A percentile compares a stretch with the other conserved stretches of the same genome.
phyloP scores from a whole-genome alignment of 2,329 filamentous ascomycete species.

The Pestalotiopsis fici region DNA sequence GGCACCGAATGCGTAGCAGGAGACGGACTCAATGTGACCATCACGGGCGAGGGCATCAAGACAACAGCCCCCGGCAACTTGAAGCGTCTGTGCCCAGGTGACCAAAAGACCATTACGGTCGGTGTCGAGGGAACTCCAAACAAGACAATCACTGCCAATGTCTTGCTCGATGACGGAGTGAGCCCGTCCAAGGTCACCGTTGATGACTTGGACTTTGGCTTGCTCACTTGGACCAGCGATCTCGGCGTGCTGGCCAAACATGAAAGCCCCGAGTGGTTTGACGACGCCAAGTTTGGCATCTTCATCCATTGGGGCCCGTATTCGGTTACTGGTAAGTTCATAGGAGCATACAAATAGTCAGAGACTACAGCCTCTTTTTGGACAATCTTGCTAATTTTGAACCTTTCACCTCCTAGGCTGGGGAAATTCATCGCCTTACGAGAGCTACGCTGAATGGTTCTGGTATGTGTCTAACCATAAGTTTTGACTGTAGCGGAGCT shows the following conservation, averaged over 20 bases:
- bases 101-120: constrained; percentile 36
- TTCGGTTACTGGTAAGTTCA: constrained; percentile 38
- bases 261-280: constrained; percentile 50
- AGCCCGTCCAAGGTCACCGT: constrained; percentile 17
- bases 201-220: constrained; percentile 25
- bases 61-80: constrained; percentile 36
- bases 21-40: constrained; percentile 23
- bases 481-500: neutral
- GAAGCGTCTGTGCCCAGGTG: constrained; percentile 38
- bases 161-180: constrained; percentile 13
- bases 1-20: constrained; percentile 32
- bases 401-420: too few species aligned
- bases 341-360: too few species aligned
- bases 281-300: constrained; percentile 55
- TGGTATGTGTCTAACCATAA: constrained; percentile 31
- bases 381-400: too few species aligned
- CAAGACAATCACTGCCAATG: constrained; percentile 17
- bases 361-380: too few species aligned
- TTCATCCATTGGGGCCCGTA: constrained; percentile 60
- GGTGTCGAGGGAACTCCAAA: constrained; percentile 29
- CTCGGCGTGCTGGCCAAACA: constrained; percentile 31
- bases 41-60: constrained; percentile 37
- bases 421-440: constrained; percentile 38
- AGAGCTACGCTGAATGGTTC: constrained; percentile 41
- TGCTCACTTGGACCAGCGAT: constrained; percentile 29